These are phyloP conservation scores for Asterochloris erici DNA, from an alignment of 139 green algal species.

Conservation along the genomic window DNA sequence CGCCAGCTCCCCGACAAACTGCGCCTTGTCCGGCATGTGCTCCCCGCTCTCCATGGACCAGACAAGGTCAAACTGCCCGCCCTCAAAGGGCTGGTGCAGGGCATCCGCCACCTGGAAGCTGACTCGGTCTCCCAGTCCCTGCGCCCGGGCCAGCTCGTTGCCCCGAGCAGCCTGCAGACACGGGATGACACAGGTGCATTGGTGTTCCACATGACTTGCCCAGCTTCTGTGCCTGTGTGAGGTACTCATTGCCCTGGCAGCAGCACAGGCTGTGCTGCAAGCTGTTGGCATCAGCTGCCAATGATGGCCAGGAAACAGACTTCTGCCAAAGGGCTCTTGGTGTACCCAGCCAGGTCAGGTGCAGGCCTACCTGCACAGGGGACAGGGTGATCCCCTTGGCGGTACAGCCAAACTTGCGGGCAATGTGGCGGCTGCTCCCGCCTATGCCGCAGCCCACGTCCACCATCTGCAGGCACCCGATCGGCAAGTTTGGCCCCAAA, in stretches of 20 bases:
- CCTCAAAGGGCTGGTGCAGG: conserved; percentile 77
- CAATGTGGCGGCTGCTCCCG: conserved; percentile 84
- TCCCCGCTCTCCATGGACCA: conserved; percentile 89
- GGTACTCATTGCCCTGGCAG: not conserved
- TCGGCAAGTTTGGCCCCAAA: not conserved
- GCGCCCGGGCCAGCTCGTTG: conserved; percentile 61
- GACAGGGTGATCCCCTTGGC: conserved; percentile 87
- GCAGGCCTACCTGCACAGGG: conserved; percentile 61
- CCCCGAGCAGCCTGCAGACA: conserved; percentile 60
- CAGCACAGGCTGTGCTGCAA: not conserved
- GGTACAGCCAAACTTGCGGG: conserved; percentile 63
- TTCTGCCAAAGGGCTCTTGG: too few species aligned
- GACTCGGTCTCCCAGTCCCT: conserved; percentile 56
- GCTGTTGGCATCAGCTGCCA: not conserved
- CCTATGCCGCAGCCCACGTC: conserved; percentile 97
- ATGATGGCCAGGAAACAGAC: too few species aligned
- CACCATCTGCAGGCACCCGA: conserved; percentile 58
- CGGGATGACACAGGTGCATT: too few species aligned
- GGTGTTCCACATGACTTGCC: too few species aligned
- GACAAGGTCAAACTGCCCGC: conserved; percentile 81
- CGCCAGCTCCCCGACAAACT: conserved; percentile 91
- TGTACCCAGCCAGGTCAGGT: too few species aligned
- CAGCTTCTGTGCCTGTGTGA: too few species aligned
- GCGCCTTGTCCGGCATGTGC: conserved; percentile 76
- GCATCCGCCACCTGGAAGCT: conserved; percentile 75